Evolutionary conservation across 768 basidiomycete genomes (phyloP).

Genomic region (Phaeotremella fagi): DNA sequence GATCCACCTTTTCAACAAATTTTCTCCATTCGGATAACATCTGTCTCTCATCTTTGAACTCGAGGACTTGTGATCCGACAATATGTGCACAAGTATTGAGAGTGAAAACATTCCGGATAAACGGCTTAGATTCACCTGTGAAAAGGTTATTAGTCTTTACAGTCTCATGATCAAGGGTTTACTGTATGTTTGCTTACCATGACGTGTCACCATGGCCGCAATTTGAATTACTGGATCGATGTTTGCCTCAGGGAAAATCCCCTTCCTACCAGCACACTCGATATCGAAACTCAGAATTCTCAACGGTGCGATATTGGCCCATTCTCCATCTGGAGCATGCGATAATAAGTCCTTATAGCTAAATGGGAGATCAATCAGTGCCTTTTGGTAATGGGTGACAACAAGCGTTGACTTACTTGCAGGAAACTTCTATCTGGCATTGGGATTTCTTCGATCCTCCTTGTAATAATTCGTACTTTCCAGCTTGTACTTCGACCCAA

Average conservation of each 20-base stretch:
- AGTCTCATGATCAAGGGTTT: neutral
- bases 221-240: conserved; percentile 96
- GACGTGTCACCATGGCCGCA: conserved; percentile 96
- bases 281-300: conserved; percentile 97
- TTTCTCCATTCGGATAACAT: conserved; percentile 82
- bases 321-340: conserved; percentile 82
- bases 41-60: conserved; percentile 67
- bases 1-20: conserved; percentile 84
- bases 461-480: conserved; percentile 66
- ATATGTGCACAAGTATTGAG: conserved; percentile 91
- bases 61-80: conserved; percentile 92
- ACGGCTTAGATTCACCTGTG: conserved; percentile 82
- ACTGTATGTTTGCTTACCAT: conserved; percentile 59
- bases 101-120: conserved; percentile 94
- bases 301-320: conserved; percentile 87
- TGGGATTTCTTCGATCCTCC: conserved; percentile 62
- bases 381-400: too few species aligned
- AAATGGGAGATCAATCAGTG: neutral
- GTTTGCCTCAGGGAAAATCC: conserved; percentile 89
- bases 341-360: conserved; percentile 85
- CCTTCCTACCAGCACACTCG: conserved; percentile 96
- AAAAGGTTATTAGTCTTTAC: conserved; percentile 5
- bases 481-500: conserved; percentile 89
- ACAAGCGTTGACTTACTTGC: conserved; percentile 55
- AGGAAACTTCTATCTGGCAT: conserved; percentile 82